Evolutionary conservation across 2,329 filamentous ascomycete genomes (phyloP), one percentile per base, ranked within the genome.

Genomic region (Chaetothyriales sp.): DNA sequence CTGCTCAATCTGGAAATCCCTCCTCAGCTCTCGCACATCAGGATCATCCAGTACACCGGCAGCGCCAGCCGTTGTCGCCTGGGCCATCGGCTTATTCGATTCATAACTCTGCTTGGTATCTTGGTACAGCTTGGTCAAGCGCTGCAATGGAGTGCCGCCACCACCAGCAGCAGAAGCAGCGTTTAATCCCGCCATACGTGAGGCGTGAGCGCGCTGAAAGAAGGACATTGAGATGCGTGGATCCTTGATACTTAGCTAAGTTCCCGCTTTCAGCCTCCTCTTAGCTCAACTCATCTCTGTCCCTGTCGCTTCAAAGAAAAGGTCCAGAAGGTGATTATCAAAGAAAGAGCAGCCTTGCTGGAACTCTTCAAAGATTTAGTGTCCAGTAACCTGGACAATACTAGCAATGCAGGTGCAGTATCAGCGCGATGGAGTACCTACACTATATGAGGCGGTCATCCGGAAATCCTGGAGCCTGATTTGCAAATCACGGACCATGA

Each of bases 51-150:
- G 46, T 72, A 25, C 46, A 13, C 45, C 51, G 28, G 47, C 18
- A 56, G 62, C 28, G 37, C 18, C 43, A 13, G 8, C 47, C 13
- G 15, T 40, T 18, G 19, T 19, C 10, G 47, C 8, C 28, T 19
- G 18, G 61, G 64, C 74, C 66, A 67, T 77, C 59, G 66, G 73
- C 50, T 66, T 73, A 18, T 78, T 71, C 55, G 73, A 75, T 63
- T 80, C 76, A 64, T 74, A 78, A 44, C 76, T 79, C 49, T 73
- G 75, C 64, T 83, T 83, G 15, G 78, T 80, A 63, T 83, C 79
- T 20, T 77, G 76, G 64, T 82, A 83, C 58, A 82, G 69, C 62
- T 81, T 76, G 18, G 77, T 78, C 50, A 80, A 70, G 59, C 56
- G 55, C 44, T 57, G 53, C 18, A 57, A 50, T 44, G 53, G 51